Conservation (phyloP, 768 basidiomycete species). For the Mycena indigotica region DNA sequence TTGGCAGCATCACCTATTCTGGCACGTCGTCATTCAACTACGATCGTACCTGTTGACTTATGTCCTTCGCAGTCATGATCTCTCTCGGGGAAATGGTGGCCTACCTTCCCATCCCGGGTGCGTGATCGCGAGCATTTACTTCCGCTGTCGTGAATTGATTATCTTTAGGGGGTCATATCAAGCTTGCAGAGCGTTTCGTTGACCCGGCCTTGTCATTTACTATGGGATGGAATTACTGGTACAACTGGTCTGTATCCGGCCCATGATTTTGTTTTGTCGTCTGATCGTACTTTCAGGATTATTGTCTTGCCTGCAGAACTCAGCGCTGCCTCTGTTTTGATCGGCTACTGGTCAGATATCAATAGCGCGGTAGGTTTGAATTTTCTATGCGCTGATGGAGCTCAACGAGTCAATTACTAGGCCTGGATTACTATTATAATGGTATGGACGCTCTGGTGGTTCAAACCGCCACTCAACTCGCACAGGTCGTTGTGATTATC, state of each 20-base stretch:
- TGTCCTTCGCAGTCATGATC: conserved; percentile 9
- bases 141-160: conserved; percentile 62
- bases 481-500: conserved; percentile 69
- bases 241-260: conserved; percentile 49
- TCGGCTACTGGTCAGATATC: conserved; percentile 68
- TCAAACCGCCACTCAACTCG: background rate
- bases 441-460: background rate
- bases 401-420: background rate
- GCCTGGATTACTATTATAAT: conserved; percentile 67
- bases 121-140: background rate
- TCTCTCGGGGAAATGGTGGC: conserved; percentile 39
- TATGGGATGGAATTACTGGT: conserved; percentile 57
- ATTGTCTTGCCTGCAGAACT: conserved; percentile 74
- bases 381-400: background rate
- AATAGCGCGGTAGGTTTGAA: conserved; percentile 53
- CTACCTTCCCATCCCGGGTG: background rate
- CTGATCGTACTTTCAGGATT: background rate
- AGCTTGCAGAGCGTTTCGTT: conserved; percentile 77
- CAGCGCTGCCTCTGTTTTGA: conserved; percentile 73
- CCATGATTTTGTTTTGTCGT: background rate
- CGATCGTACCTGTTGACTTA: background rate
- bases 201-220: conserved; percentile 69
- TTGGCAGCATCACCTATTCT: conserved; percentile 70
- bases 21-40: conserved; percentile 59
- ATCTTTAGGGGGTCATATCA: conserved; percentile 50